Base-by-base conservation (phyloP, 768 basidiomycete species). In the Multifurca ochricompacta region DNA sequence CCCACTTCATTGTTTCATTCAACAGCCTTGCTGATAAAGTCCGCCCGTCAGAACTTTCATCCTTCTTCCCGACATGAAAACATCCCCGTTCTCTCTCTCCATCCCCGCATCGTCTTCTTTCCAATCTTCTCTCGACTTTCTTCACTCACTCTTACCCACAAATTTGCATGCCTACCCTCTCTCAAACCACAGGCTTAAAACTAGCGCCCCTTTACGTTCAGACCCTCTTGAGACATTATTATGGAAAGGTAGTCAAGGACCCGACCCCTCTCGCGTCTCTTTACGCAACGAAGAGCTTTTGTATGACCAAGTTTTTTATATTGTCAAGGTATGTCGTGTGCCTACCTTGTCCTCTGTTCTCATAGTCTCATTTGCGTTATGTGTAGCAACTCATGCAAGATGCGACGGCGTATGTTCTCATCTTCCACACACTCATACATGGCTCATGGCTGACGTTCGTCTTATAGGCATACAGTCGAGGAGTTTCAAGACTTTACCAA, bases 401-500 rank as follows among this genome's bases (percentile, higher is more conserved):
- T 34, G 74, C 90, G 6, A 80, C 78, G 28, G 75, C 76, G 85
- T 89, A 62, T 74, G 81, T 68, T 32, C 41, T n/a, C 21, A 31
- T 44, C 25, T 18, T 34, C 16, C 23, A 23, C 35, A n/a, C n/a
- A n/a, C n/a, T 41, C 44, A n/a, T 16, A 13, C 37, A 53, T n/a
- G 27, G 35, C 44, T 14, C 43, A 40, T 36, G 36, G 51, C 32
- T 6, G 28, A 31, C 43, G 23, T 30, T 45, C 36, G 28, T 19
- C 45, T 51, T 23, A 42, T 62, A 90, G 87, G 44, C 87, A 91
- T 67, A 81, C 90, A 0, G 82, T 91, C 0, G 88, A 92, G 66
- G 89, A 91, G 52, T 72, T 91, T 0, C 91, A 88, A 69, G 73
- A 76, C 11, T 90, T 91, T 64, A 78, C 83, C 1, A 90, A 91